phyloP scores from a whole-genome alignment of 331 rosid genomes.

The Acacia pycnantha region DNA sequence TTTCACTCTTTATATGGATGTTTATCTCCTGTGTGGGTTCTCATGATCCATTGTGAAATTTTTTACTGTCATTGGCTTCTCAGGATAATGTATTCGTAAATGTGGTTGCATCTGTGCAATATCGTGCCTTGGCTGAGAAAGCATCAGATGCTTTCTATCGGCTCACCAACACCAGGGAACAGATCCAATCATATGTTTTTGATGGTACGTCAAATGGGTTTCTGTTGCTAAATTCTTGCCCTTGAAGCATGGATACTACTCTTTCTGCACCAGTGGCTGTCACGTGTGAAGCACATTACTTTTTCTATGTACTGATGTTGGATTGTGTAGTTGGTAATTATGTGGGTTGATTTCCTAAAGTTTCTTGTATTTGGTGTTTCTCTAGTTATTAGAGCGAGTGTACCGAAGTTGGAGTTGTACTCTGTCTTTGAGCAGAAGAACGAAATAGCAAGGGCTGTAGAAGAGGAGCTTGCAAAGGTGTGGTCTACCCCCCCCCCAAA shows the following conservation, averaged over 20 bases:
- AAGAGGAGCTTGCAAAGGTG: slow-evolving; percentile 77
- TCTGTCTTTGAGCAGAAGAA: slow-evolving; percentile 75
- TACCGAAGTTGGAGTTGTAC: slow-evolving; percentile 78
- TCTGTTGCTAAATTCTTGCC: slow-evolving; percentile 10
- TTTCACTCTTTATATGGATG: background rate
- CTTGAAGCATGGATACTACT: background rate
- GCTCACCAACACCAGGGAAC: slow-evolving; percentile 72
- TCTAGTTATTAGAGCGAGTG: slow-evolving; percentile 77
- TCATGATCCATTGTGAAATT: slow-evolving; percentile 14
- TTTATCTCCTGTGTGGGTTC: slow-evolving; percentile 4
- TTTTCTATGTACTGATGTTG: background rate
- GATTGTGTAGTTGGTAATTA: slow-evolving; percentile 13
- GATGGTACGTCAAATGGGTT: slow-evolving; percentile 54
- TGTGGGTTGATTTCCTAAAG: background rate
- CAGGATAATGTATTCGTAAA: slow-evolving; percentile 82
- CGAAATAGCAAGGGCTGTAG: slow-evolving; percentile 70
- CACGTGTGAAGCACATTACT: background rate
- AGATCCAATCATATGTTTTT: slow-evolving; percentile 79
- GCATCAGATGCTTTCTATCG: slow-evolving; percentile 78
- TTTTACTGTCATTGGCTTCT: slow-evolving; percentile 21
- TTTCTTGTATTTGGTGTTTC: slow-evolving; percentile 26
- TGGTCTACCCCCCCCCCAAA: background rate
- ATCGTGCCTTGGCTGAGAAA: slow-evolving; percentile 64
- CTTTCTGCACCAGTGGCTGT: background rate
- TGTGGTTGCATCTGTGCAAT: slow-evolving; percentile 76